A percentile compares a stretch with the other conserved stretches of the same genome.
These are phyloP conservation scores for Rhodamnia argentea DNA, from an alignment of 345 rosid species.

Conservation along the genomic window DNA sequence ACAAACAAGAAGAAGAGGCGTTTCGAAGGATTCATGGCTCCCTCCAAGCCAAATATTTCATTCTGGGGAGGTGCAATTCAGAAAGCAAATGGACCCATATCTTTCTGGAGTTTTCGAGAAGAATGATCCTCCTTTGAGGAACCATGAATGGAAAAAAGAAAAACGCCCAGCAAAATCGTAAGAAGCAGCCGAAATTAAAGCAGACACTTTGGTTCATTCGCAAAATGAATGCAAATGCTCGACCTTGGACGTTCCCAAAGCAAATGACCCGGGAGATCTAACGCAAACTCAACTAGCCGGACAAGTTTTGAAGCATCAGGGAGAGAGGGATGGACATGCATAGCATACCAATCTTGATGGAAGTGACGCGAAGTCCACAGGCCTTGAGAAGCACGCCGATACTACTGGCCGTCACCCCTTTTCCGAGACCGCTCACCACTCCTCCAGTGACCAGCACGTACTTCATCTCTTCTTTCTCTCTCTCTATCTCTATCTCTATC, in stretches of 20 bases:
- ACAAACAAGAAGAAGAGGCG: neutral
- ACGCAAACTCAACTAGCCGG: neutral
- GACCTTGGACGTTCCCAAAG: neutral
- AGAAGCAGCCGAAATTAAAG: neutral
- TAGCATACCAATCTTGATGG: constrained; percentile 63
- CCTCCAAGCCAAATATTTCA: neutral
- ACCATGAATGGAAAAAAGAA: neutral
- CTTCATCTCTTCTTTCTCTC: constrained; percentile 26
- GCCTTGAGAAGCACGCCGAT: constrained; percentile 58
- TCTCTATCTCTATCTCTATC: neutral
- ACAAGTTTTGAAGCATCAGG: neutral
- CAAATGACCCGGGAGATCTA: neutral
- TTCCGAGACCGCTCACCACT: constrained; percentile 57
- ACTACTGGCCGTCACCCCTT: constrained; percentile 59
- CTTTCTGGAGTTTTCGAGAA: neutral
- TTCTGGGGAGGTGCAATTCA: neutral
- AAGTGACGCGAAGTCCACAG: constrained; percentile 77
- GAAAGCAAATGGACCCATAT: neutral
- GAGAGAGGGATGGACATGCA: neutral
- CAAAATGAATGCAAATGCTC: neutral
- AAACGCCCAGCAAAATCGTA: neutral
- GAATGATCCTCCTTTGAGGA: neutral
- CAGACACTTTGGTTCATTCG: neutral
- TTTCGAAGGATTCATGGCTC: neutral
- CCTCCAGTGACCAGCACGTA: constrained; percentile 53